Evolutionary conservation across 148 eudicot species (phyloP), one percentile per base, ranked within the genome.

Genomic region (Rheum nobile): DNA sequence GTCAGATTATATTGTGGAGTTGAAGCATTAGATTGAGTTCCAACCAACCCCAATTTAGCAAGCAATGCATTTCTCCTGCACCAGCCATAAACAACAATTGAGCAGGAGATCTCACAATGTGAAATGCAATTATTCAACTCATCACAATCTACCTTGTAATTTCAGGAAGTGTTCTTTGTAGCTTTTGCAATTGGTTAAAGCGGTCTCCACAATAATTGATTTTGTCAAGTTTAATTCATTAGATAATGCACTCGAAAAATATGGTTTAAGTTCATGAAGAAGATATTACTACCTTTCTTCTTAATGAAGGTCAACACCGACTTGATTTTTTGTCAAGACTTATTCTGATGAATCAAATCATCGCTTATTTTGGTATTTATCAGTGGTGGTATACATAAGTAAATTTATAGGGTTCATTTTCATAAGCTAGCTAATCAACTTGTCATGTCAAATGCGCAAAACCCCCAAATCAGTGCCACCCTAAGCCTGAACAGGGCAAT

Each of bases 261-360:
- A n/a, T n/a, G 28, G 3, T 59, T 6, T 59, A 67, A 14, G 67
- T 8, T 32, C n/a, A 46, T 13, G 28, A 59, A 29, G 14, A 39
- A 14, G 9, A 17, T 11, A 14, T n/a, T 31, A 6, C 69, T 83
- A 95, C 99, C 99, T 85, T 83, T 88, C 86, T 76, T 95, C 99
- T 78, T 80, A 85, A 71, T 95, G 97, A 74, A 95, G 92, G 86
- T 95, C 90, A 47, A 95, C 88, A 14, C 96, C 96, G 71, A 87
- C 86, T n/a, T n/a, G n/a, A n/a, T n/a, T n/a, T n/a, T n/a, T n/a
- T n/a, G n/a, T n/a, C n/a, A n/a, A n/a, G n/a, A n/a, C n/a, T n/a
- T n/a, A n/a, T n/a, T n/a, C n/a, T n/a, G n/a, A n/a, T n/a, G n/a
- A n/a, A n/a, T n/a, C n/a, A n/a, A n/a, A n/a, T n/a, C n/a, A n/a